These are phyloP conservation scores for Aspergillus avenaceus DNA, from an alignment of 495 filamentous ascomycete species.

Conservation along the genomic window DNA sequence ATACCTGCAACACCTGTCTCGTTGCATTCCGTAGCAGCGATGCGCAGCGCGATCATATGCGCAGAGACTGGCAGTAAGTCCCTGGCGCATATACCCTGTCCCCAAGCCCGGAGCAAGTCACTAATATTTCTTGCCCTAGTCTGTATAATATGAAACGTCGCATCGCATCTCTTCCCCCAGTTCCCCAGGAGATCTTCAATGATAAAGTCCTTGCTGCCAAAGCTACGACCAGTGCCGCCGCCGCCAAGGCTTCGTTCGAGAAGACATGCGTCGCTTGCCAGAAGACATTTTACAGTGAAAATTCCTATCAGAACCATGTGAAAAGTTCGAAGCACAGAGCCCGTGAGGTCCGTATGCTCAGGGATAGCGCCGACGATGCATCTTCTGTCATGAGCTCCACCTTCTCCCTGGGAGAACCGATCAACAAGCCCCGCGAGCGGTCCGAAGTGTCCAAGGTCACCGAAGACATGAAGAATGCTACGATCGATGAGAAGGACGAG, in stretches of 20 bases:
- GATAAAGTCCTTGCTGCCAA: conserved; percentile 96
- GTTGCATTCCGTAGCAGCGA: conserved; percentile 93
- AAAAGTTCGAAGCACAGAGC: conserved; percentile 86
- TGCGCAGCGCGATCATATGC: conserved; percentile 93
- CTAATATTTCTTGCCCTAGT: conserved; percentile 37
- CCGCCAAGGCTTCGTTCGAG: conserved; percentile 85
- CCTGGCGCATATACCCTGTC: conserved; percentile 1
- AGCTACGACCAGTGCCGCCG: conserved; percentile 74
- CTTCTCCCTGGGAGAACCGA: conserved; percentile 83
- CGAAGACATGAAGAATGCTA: conserved; percentile 69
- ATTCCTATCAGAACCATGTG: conserved; percentile 90
- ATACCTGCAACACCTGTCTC: conserved; percentile 96
- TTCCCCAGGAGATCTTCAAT: conserved; percentile 88
- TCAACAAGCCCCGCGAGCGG: conserved; percentile 43
- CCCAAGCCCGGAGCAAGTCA: neutral
- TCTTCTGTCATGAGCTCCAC: conserved; percentile 87
- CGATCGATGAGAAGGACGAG: conserved; percentile 52
- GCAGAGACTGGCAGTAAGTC: conserved; percentile 95
- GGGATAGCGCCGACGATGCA: conserved; percentile 56
- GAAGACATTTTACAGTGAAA: conserved; percentile 93
- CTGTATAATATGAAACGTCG: conserved; percentile 97
- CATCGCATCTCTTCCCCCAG: conserved; percentile 84
- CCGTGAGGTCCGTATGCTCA: conserved; percentile 49
- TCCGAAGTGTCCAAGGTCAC: conserved; percentile 78
- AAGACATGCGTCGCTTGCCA: conserved; percentile 77